phyloP scores from a whole-genome alignment of 371 early-diverging fungal species.

The Mucor circinelloides region DNA sequence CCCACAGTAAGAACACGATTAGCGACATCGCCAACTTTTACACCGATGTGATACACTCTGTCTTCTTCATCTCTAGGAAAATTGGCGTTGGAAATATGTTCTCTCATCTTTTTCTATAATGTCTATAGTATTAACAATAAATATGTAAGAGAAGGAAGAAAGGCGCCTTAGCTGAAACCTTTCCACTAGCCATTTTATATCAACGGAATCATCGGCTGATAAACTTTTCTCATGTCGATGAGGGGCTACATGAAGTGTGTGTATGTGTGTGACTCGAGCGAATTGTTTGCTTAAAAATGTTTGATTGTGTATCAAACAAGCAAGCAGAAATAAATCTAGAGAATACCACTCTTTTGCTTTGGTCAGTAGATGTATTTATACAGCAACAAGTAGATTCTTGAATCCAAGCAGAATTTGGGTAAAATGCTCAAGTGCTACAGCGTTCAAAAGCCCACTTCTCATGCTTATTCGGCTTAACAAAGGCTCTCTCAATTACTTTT shows the following conservation, averaged over 20 bases:
- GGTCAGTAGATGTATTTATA: neutral
- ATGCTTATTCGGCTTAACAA: neutral
- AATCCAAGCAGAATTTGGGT: neutral
- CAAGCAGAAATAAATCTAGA: neutral
- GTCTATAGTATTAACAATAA: neutral
- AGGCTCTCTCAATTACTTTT: neutral
- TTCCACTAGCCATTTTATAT: neutral
- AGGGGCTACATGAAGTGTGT: neutral
- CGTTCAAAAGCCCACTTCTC: neutral
- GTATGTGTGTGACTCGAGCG: neutral
- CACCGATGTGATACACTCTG: constrained; percentile 87
- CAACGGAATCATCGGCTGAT: constrained; percentile 1
- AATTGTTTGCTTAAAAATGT: neutral
- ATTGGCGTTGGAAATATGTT: constrained; percentile 74
- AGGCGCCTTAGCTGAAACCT: neutral
- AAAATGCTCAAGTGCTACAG: neutral
- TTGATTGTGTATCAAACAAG: too few relatives aligned
- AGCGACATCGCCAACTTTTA: constrained; percentile 83
- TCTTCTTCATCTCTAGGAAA: constrained; percentile 82
- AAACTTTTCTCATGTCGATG: neutral
- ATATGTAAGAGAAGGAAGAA: constrained; percentile 5
- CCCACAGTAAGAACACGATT: constrained; percentile 94
- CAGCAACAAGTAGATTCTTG: neutral
- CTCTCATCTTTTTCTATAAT: constrained; percentile 35
- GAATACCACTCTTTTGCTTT: neutral